A percentile compares a stretch with the other conserved stretches of the same genome.
Conservation (phyloP, 73 alveolate species). For the Tetrahymena borealis region DNA sequence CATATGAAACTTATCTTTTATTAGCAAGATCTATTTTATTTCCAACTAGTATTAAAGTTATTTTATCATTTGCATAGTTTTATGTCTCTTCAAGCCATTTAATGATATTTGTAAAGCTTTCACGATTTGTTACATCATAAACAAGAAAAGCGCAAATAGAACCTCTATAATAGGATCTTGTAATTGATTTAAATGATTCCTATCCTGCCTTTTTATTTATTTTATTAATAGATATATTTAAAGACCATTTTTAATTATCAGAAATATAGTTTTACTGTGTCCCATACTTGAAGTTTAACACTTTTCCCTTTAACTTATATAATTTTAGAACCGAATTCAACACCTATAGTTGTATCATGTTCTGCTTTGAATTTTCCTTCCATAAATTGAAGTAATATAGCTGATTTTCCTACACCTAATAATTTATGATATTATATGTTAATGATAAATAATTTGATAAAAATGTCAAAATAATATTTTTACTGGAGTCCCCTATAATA, state of each 20-base stretch:
- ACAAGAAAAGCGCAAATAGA: conserved; percentile 53
- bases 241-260: neutral
- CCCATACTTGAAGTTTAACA: conserved; percentile 44
- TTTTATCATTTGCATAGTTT: conserved; percentile 50
- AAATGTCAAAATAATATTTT: neutral
- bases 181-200: conserved; percentile 48
- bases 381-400: conserved; percentile 46
- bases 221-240: neutral
- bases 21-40: conserved; percentile 56
- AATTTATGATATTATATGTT: too few species aligned
- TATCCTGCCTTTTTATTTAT: conserved; percentile 50
- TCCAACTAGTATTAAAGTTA: conserved; percentile 60
- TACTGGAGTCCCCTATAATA: conserved; percentile 43
- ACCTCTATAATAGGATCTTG: conserved; percentile 54
- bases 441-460: too few species aligned
- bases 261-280: conserved; percentile 10
- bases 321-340: conserved; percentile 55
- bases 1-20: conserved; percentile 64
- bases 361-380: conserved; percentile 49
- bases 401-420: conserved; percentile 53
- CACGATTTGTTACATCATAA: conserved; percentile 56
- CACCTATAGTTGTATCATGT: conserved; percentile 63
- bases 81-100: conserved; percentile 55
- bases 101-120: conserved; percentile 38
- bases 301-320: conserved; percentile 42